phyloP scores from a whole-genome alignment of 2,329 filamentous ascomycete species.

The Plenodomus biglobosus region DNA sequence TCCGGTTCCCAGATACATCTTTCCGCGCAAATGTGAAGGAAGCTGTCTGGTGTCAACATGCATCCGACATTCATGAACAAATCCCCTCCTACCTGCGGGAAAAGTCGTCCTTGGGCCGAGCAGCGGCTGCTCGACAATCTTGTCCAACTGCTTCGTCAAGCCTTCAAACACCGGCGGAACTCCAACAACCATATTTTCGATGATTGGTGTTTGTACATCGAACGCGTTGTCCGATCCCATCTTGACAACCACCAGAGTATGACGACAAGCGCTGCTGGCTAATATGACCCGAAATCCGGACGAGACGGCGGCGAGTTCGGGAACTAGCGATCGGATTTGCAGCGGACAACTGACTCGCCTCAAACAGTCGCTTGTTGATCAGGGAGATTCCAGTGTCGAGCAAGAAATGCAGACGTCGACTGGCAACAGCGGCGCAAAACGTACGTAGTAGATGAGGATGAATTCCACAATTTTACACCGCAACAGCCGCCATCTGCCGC shows the following conservation, averaged over 20 bases:
- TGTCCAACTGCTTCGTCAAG: constrained; percentile 38
- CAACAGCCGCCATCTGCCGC: not conserved
- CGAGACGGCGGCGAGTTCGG: constrained; percentile 16
- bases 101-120: constrained; percentile 36
- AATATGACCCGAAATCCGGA: constrained; percentile 8
- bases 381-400: not conserved
- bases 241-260: constrained; percentile 17
- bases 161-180: constrained; percentile 42
- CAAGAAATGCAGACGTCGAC: no score
- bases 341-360: not conserved
- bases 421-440: not conserved
- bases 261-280: constrained; percentile 15
- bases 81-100: constrained; percentile 22
- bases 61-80: not conserved
- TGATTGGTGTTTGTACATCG: constrained; percentile 36
- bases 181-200: constrained; percentile 43
- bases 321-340: constrained; percentile 2
- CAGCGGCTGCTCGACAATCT: constrained; percentile 39
- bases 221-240: constrained; percentile 18
- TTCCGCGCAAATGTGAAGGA: constrained; percentile 39
- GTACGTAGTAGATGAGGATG: not conserved
- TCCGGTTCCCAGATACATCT: constrained; percentile 39
- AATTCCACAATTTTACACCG: not conserved
- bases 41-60: constrained; percentile 30
- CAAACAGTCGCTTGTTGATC: not conserved